Percentiles rank a stretch among this genome's conserved stretches.
Evolutionary conservation across 139 green algal genomes (phyloP).

Genomic region (Tetraselmis striata): DNA sequence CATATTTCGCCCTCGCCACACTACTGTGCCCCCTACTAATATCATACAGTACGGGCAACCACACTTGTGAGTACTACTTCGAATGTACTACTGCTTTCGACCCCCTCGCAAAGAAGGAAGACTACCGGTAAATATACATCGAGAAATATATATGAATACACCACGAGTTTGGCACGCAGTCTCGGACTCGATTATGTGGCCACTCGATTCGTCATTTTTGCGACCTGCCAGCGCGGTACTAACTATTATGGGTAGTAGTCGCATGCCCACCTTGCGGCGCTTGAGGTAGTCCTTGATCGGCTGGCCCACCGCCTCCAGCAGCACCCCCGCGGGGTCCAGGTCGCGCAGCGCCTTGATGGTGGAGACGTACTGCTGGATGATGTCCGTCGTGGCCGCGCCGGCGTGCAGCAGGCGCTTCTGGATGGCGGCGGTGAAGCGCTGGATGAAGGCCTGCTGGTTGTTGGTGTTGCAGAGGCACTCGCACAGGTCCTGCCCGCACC

Average conservation of each 20-base stretch:
- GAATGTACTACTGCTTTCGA: constrained; percentile 22
- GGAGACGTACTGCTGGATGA: constrained; percentile 83
- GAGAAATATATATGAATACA: no score
- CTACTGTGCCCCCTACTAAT: background rate
- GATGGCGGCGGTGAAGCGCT: constrained; percentile 34
- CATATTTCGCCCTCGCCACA: constrained; percentile 5
- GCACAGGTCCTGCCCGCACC: constrained; percentile 45
- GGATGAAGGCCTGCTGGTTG: constrained; percentile 27
- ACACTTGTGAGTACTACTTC: no score
- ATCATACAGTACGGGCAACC: background rate
- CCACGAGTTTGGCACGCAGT: no score
- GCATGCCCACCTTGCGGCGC: constrained; percentile 6
- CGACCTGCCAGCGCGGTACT: no score
- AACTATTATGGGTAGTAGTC: no score
- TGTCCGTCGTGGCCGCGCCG: constrained; percentile 80
- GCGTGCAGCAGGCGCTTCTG: constrained; percentile 67
- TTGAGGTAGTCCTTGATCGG: constrained; percentile 74
- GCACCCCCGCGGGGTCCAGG: constrained; percentile 54
- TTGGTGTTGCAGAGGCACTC: constrained; percentile 68
- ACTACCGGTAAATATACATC: no score
- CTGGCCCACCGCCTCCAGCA: constrained; percentile 68
- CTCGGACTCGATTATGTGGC: no score
- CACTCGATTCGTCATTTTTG: no score
- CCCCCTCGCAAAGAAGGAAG: no score
- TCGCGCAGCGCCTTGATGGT: constrained; percentile 68